Evolutionary conservation across 129 eudicot species (phyloP).

Genomic region (Dittrichia graveolens): DNA sequence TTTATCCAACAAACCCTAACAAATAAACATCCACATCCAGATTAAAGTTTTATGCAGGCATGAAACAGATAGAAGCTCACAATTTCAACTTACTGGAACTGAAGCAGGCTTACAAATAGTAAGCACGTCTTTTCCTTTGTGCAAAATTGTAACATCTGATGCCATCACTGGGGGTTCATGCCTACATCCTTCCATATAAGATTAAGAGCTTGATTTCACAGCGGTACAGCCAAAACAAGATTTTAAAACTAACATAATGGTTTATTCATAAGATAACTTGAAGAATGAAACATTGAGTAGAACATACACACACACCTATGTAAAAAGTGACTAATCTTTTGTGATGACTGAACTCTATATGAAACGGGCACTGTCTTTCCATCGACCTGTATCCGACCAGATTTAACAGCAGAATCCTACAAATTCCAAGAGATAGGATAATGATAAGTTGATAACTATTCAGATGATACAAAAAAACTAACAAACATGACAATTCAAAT

Average conservation of each 20-base stretch:
- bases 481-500: background rate
- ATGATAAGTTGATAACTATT: background rate
- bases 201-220: constrained; percentile 35
- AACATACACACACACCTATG: constrained; percentile 63
- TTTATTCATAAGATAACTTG: background rate
- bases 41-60: background rate
- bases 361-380: constrained; percentile 69
- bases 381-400: constrained; percentile 95
- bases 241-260: background rate
- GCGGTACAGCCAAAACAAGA: background rate
- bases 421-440: constrained; percentile 18
- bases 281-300: background rate
- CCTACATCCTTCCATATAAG: constrained; percentile 57
- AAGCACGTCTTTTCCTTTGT: constrained; percentile 64
- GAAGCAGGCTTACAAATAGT: constrained; percentile 95
- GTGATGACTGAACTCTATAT: constrained; percentile 75
- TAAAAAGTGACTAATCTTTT: constrained; percentile 92
- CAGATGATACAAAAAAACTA: background rate
- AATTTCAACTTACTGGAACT: constrained; percentile 73
- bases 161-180: constrained; percentile 99
- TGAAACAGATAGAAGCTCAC: background rate
- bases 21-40: too few relatives aligned
- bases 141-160: constrained; percentile 65
- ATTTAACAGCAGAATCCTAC: constrained; percentile 85
- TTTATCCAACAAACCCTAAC: background rate